phyloP scores from a whole-genome alignment of 108 stramenopile genomes.

The Cylindrotheca fusiformis region DNA sequence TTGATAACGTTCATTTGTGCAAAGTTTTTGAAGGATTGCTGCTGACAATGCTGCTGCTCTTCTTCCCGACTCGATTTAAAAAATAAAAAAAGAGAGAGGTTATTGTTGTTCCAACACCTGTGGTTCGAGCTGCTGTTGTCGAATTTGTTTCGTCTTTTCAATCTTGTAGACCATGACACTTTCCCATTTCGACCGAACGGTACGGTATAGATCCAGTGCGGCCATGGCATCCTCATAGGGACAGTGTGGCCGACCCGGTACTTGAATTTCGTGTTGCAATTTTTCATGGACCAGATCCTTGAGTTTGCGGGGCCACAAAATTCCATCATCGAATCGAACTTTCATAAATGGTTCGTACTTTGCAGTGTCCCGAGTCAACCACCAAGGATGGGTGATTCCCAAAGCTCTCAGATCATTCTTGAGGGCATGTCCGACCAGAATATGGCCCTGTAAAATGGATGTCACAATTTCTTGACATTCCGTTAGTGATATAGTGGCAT shows the following conservation, averaged over 20 bases:
- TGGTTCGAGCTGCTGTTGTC: not conserved
- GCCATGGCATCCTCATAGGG: constrained; percentile 77
- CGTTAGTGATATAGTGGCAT: constrained; percentile 25
- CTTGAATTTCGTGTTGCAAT: constrained; percentile 60
- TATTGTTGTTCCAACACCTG: not conserved
- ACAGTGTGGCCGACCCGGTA: constrained; percentile 54
- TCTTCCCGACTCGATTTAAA: not conserved
- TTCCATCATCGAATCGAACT: constrained; percentile 40
- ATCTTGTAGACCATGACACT: constrained; percentile 11
- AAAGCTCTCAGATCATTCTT: constrained; percentile 87
- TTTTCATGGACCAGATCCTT: constrained; percentile 69
- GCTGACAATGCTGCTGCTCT: not conserved
- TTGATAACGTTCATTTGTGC: too few species aligned
- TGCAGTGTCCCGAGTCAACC: constrained; percentile 83
- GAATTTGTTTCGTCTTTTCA: constrained; percentile 13
- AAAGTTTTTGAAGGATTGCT: not conserved
- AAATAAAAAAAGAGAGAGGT: not conserved
- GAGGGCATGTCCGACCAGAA: constrained; percentile 94
- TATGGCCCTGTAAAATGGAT: constrained; percentile 44
- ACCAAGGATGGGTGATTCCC: constrained; percentile 80
- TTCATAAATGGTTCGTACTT: constrained; percentile 87
- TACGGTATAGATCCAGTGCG: constrained; percentile 79
- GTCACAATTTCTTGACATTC: constrained; percentile 19
- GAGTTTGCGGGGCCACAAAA: constrained; percentile 64
- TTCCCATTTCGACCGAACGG: constrained; percentile 71